Evolutionary conservation across 208 protist genomes (phyloP).

Genomic region (Leptomonas seymouri): DNA sequence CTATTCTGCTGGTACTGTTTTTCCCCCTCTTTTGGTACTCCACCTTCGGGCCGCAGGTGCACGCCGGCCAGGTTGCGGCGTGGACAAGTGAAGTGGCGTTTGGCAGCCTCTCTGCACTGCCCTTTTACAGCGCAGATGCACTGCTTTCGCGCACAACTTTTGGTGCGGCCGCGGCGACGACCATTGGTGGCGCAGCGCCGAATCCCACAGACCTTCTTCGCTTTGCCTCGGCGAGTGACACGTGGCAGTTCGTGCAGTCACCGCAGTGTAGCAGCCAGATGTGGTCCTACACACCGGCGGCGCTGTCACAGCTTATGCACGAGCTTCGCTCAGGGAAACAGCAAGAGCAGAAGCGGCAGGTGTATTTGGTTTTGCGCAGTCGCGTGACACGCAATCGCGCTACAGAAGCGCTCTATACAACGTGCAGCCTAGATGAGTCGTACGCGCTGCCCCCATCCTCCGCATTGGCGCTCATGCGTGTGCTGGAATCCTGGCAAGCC

Average conservation of each 20-base stretch:
- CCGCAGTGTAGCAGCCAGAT: conserved; percentile 31
- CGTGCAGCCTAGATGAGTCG: conserved; percentile 19
- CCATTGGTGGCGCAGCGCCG: not conserved
- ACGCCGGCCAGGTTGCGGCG: conserved; percentile 36
- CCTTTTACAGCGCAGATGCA: conserved; percentile 24
- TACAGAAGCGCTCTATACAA: conserved; percentile 6
- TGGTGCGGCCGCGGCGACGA: conserved; percentile 15
- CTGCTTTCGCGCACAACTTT: conserved; percentile 12
- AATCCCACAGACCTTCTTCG: conserved; percentile 10
- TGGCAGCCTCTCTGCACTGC: conserved; percentile 6
- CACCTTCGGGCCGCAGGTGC: conserved; percentile 71
- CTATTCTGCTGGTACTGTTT: conserved; percentile 46
- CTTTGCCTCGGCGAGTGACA: conserved; percentile 21
- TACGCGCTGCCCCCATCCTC: conserved; percentile 25
- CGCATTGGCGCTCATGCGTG: not conserved
- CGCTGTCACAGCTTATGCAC: conserved; percentile 14
- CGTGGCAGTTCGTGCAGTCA: conserved; percentile 27
- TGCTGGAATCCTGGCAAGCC: conserved; percentile 15
- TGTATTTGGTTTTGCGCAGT: conserved; percentile 7
- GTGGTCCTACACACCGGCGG: conserved; percentile 36
- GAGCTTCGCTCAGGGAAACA: conserved; percentile 3
- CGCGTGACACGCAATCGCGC: conserved; percentile 25
- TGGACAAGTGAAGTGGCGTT: conserved; percentile 31
- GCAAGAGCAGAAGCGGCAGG: not conserved
- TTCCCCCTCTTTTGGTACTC: conserved; percentile 86